Percentiles rank a stretch among this genome's conserved stretches.
Conservation (phyloP, 192 early-diverging fungal genomes). For the Pilobolus umbonatus region DNA sequence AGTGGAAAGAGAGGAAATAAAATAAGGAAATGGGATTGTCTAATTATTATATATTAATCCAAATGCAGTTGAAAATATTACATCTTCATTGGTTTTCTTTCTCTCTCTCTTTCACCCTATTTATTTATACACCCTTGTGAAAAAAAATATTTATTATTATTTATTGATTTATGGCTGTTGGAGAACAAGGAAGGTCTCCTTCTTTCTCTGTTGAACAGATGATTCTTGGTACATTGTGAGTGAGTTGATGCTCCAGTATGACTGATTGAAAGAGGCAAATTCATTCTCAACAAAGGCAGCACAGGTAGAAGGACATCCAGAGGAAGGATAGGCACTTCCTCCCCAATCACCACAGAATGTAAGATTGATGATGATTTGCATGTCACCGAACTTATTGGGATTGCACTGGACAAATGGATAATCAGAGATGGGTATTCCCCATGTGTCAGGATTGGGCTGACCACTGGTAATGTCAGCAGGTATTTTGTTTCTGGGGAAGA, state of each 20-base stretch:
- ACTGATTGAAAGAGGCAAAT: slow-evolving; percentile 11
- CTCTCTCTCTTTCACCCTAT: background rate
- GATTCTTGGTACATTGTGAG: slow-evolving; percentile 22
- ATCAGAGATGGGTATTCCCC: slow-evolving; percentile 19
- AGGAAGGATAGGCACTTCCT: slow-evolving; percentile 1
- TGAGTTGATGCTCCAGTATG: slow-evolving; percentile 18
- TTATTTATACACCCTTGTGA: background rate
- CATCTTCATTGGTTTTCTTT: background rate
- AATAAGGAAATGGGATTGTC: background rate
- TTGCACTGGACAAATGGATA: slow-evolving; percentile 14
- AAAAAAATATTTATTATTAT: background rate
- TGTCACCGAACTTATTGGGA: slow-evolving; percentile 3
- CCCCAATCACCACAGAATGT: slow-evolving; percentile 36
- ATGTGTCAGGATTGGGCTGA: slow-evolving; percentile 32
- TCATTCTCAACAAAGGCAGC: slow-evolving; percentile 11
- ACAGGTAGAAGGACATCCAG: slow-evolving; percentile 18
- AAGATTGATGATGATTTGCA: slow-evolving; percentile 1
- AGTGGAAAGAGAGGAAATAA: background rate
- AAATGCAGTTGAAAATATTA: background rate
- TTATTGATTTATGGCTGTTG: no score
- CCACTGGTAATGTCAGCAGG: slow-evolving; percentile 32
- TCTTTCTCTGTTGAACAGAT: background rate
- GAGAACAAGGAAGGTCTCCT: background rate
- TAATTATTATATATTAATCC: background rate
- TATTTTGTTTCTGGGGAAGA: slow-evolving; percentile 26